phyloP scores from a whole-genome alignment of 441 rosid genomes.

The Codiaeum variegatum region DNA sequence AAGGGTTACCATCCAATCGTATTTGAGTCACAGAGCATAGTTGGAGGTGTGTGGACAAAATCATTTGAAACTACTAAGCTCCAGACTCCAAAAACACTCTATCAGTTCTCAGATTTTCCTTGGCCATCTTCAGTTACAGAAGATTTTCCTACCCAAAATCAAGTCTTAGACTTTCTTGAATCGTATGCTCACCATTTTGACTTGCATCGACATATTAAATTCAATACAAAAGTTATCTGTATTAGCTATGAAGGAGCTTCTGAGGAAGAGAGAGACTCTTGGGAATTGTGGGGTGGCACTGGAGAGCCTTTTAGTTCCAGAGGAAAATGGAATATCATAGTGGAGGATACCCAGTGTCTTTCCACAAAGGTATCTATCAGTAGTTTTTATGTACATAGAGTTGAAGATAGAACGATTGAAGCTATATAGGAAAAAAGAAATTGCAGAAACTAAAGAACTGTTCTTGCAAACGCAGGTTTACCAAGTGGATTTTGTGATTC shows the following conservation, averaged over 20 bases:
- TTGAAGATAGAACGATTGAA: no score
- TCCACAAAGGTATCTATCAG: constrained; percentile 21
- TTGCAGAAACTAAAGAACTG: neutral
- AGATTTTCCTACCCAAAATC: constrained; percentile 29
- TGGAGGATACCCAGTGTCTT: constrained; percentile 14
- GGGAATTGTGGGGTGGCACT: constrained; percentile 36
- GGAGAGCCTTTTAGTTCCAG: constrained; percentile 28
- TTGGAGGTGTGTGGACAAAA: constrained; percentile 45
- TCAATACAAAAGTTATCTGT: constrained; percentile 33
- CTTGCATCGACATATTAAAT: constrained; percentile 33
- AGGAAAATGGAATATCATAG: constrained; percentile 34
- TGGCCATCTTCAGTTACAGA: constrained; percentile 38
- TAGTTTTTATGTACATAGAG: neutral
- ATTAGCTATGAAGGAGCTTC: constrained; percentile 23
- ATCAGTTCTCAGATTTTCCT: constrained; percentile 47
- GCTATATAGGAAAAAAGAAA: neutral
- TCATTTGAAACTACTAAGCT: constrained; percentile 38
- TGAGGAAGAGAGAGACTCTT: constrained; percentile 25
- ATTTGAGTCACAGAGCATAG: constrained; percentile 32
- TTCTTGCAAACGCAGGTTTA: constrained; percentile 13
- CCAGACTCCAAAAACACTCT: constrained; percentile 32
- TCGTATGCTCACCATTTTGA: constrained; percentile 34
- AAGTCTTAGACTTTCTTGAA: constrained; percentile 33
- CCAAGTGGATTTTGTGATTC: constrained; percentile 24
- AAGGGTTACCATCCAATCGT: constrained; percentile 38